Conservation (phyloP, 1,284 basidiomycete genomes). For the Agroathelia rolfsii region DNA sequence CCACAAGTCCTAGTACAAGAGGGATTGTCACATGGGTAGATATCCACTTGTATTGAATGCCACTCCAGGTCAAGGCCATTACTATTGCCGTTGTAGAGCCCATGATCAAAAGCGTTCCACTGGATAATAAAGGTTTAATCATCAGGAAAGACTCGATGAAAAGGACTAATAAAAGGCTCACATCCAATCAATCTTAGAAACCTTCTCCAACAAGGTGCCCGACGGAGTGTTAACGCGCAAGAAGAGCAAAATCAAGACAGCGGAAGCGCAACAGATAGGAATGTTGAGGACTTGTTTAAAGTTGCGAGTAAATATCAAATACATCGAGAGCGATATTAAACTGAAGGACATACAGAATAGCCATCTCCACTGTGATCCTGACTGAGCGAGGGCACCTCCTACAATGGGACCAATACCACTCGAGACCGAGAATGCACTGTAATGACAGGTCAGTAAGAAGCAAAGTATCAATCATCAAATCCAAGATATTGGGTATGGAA, state of each 20-base stretch:
- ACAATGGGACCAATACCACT: conserved; percentile 26
- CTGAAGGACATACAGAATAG: conserved; percentile 24
- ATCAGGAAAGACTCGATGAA: too few species aligned
- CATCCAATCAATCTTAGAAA: conserved; percentile 28
- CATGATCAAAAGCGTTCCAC: conserved; percentile 1
- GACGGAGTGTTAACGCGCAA: conserved; percentile 26
- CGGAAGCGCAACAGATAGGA: conserved; percentile 27
- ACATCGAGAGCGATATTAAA: background rate
- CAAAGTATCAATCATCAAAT: too few species aligned
- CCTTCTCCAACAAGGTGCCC: conserved; percentile 18
- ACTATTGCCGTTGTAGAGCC: conserved; percentile 3
- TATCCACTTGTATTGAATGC: conserved; percentile 6
- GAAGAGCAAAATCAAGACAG: conserved; percentile 26
- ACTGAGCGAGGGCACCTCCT: conserved; percentile 25
- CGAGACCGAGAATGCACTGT: conserved; percentile 24
- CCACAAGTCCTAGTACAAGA: conserved; percentile 4
- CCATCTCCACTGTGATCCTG: conserved; percentile 27
- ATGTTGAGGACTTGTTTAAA: conserved; percentile 35
- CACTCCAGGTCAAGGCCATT: conserved; percentile 8
- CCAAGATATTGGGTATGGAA: too few species aligned
- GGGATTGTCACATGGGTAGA: conserved; percentile 7
- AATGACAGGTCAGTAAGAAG: conserved; percentile 13
- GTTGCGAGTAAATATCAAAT: background rate
- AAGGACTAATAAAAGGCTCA: conserved; percentile 12
- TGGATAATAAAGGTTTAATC: too few species aligned